Conservation (phyloP, 1,284 basidiomycete genomes). For the Microbotryum intermedium region DNA sequence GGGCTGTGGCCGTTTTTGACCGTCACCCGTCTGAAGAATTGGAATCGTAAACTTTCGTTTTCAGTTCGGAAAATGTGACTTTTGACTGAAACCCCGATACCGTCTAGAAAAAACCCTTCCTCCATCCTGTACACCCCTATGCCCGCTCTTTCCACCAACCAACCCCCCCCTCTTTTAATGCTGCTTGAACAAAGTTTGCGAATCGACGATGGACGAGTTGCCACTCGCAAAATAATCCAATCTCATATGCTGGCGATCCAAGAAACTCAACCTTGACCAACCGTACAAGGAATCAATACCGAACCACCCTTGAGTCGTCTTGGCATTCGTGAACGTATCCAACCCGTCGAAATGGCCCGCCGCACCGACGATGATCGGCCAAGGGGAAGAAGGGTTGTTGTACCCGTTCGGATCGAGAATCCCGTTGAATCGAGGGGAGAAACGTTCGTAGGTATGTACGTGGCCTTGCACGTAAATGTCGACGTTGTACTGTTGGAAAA, state of each 20-base stretch:
- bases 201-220: slow-evolving; percentile 16
- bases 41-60: no score
- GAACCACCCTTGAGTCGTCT: neutral
- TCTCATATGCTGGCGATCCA: slow-evolving; percentile 11
- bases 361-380: slow-evolving; percentile 31
- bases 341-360: slow-evolving; percentile 31
- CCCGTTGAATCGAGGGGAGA: slow-evolving; percentile 15
- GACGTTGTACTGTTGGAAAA: slow-evolving; percentile 20
- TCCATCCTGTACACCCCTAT: no score
- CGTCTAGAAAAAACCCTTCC: no score
- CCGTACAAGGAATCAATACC: neutral
- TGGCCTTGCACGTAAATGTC: slow-evolving; percentile 2
- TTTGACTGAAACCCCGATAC: no score
- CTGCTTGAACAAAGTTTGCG: slow-evolving; percentile 16
- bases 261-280: slow-evolving; percentile 16
- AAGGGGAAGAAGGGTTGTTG: slow-evolving; percentile 35
- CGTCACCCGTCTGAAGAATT: no score
- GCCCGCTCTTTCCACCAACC: no score
- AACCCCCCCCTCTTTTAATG: neutral
- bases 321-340: slow-evolving; percentile 5
- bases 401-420: slow-evolving; percentile 31
- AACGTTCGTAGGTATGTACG: slow-evolving; percentile 29
- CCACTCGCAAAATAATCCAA: slow-evolving; percentile 14
- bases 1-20: no score
- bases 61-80: no score